A percentile compares a stretch with the other conserved stretches of the same genome.
Evolutionary conservation across 2,329 filamentous ascomycete species (phyloP).

Genomic region (Monosporascus sp.): DNA sequence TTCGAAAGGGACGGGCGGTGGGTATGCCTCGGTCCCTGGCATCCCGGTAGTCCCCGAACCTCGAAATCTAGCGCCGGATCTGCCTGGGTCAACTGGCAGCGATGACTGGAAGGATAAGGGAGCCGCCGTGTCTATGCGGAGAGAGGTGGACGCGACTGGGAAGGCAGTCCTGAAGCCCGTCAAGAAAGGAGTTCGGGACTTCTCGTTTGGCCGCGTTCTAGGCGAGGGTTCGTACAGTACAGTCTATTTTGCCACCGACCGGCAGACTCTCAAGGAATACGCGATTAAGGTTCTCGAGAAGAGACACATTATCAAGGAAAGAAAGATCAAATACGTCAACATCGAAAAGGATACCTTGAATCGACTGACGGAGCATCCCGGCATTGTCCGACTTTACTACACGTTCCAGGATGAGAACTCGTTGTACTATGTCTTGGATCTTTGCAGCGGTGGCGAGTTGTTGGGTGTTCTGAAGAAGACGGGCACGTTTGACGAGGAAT

Average conservation of each 20-base stretch:
- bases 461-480: constrained; percentile 91
- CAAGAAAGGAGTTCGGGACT: constrained; percentile 97
- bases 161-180: constrained; percentile 76
- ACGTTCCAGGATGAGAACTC: constrained; percentile 97
- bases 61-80: constrained; percentile 32
- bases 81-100: constrained; percentile 52
- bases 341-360: constrained; percentile 99
- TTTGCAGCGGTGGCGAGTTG: constrained; percentile 88
- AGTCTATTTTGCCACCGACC: constrained; percentile 86
- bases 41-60: constrained; percentile 33
- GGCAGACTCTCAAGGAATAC: constrained; percentile 91
- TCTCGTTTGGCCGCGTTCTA: constrained; percentile 83
- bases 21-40: constrained; percentile 41
- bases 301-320: constrained; percentile 98
- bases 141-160: constrained; percentile 81
- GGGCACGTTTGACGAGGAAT: constrained; percentile 91
- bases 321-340: constrained; percentile 99
- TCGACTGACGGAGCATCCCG: constrained; percentile 90
- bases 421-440: constrained; percentile 92
- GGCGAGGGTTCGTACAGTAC: constrained; percentile 98
- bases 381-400: constrained; percentile 94
- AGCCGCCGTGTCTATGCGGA: constrained; percentile 76
- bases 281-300: constrained; percentile 98
- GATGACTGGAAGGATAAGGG: constrained; percentile 97
- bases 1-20: constrained; percentile 65